phyloP scores from a whole-genome alignment of 2,329 filamentous ascomycete species.

The Fusarium tuaranense region DNA sequence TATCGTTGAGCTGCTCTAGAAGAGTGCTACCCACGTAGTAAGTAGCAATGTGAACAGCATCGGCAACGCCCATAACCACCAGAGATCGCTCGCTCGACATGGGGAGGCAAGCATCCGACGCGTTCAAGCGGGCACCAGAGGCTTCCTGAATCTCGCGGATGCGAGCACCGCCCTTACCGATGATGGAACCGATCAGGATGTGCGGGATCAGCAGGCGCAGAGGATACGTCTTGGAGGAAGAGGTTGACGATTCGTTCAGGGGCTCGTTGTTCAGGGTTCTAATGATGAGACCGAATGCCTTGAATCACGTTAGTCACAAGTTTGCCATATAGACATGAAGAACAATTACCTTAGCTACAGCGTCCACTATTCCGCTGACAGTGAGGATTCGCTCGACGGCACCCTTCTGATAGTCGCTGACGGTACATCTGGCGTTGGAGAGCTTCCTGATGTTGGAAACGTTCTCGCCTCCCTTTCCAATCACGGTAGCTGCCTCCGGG shows the following conservation, averaged over 20 bases:
- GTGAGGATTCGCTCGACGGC: slow-evolving; percentile 98
- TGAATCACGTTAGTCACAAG: slow-evolving; percentile 42
- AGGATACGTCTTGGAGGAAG: slow-evolving; percentile 97
- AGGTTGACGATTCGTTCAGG: slow-evolving; percentile 85
- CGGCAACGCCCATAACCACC: slow-evolving; percentile 96
- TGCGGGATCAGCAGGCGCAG: slow-evolving; percentile 95
- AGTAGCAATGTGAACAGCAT: slow-evolving; percentile 98
- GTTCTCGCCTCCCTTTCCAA: slow-evolving; percentile 98
- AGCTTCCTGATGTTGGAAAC: slow-evolving; percentile 95
- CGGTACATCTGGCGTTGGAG: slow-evolving; percentile 97
- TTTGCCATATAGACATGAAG: background rate
- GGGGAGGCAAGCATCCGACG: slow-evolving; percentile 93
- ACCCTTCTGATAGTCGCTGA: slow-evolving; percentile 97
- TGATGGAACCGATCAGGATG: slow-evolving; percentile 97
- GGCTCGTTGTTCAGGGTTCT: slow-evolving; percentile 98
- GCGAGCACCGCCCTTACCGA: slow-evolving; percentile 94
- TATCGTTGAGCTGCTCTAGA: slow-evolving; percentile 95
- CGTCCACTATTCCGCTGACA: slow-evolving; percentile 95
- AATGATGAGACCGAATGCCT: slow-evolving; percentile 98
- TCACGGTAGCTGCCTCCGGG: slow-evolving; percentile 95
- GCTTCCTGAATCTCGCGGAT: slow-evolving; percentile 99
- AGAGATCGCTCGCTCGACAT: slow-evolving; percentile 97
- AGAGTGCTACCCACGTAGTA: slow-evolving; percentile 99
- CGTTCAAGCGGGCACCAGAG: slow-evolving; percentile 94
- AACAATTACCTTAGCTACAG: slow-evolving; percentile 86